A percentile compares a stretch with the other conserved stretches of the same genome.
phyloP scores from a whole-genome alignment of 108 stramenopile species.

The Fragilaria crotonensis region DNA sequence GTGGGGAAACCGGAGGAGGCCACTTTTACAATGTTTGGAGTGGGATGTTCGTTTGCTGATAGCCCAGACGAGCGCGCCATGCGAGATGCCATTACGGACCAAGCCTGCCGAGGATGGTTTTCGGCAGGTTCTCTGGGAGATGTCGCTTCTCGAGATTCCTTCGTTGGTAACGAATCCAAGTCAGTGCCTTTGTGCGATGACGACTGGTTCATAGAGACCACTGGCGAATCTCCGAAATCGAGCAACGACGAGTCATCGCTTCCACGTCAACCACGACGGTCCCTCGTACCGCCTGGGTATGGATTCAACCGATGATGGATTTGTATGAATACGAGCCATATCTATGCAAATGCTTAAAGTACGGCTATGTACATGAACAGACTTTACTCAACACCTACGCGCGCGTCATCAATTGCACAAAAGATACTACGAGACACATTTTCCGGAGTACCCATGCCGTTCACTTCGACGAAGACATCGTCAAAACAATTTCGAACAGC shows the following conservation, averaged over 20 bases:
- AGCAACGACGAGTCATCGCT: no score
- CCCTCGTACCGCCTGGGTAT: no score
- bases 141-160: no score
- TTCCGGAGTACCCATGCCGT: conserved; percentile 59
- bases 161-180: conserved; percentile 1
- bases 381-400: no score
- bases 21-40: conserved; percentile 79
- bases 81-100: conserved; percentile 68
- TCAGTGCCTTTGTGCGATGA: conserved; percentile 23
- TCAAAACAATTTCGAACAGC: conserved; percentile 67
- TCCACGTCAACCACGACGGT: no score
- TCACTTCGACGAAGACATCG: conserved; percentile 68
- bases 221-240: conserved; percentile 1
- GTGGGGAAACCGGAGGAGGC: conserved; percentile 11
- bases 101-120: conserved; percentile 83
- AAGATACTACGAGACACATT: conserved; percentile 50
- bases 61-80: conserved; percentile 45
- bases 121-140: conserved; percentile 41
- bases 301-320: no score
- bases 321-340: no score
- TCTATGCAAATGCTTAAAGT: no score
- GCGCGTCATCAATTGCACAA: conserved; percentile 35
- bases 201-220: conserved; percentile 15
- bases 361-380: no score
- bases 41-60: conserved; percentile 81